These are phyloP conservation scores for Solanum hybrid DNA, from an alignment of 305 asterid species.

Conservation along the genomic window DNA sequence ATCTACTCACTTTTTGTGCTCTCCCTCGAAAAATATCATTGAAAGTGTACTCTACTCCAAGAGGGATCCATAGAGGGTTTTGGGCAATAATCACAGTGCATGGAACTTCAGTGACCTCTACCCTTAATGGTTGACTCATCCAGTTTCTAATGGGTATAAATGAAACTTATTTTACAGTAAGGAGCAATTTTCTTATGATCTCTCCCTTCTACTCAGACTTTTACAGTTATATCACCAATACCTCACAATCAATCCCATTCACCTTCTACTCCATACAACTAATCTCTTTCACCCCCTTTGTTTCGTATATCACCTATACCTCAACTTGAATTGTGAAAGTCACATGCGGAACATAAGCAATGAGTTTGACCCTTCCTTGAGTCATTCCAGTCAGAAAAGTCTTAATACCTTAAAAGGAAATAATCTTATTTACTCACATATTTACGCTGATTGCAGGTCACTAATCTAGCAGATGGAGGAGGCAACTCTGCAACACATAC, in stretches of 20 bases:
- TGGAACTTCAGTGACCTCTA: background rate
- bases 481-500: background rate
- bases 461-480: background rate
- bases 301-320: background rate
- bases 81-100: background rate
- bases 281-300: background rate
- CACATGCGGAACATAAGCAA: background rate
- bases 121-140: background rate
- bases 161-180: background rate
- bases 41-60: background rate
- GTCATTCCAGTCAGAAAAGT: background rate
- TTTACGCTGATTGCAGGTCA: background rate
- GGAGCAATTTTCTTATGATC: background rate
- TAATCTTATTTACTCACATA: background rate
- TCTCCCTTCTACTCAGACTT: background rate
- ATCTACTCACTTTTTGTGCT: background rate
- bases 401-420: background rate
- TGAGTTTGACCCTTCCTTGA: background rate
- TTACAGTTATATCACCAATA: background rate
- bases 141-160: background rate
- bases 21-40: background rate
- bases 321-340: background rate
- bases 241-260: background rate
- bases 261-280: background rate
- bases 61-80: background rate